Percentiles rank a stretch among this genome's conserved stretches.
Evolutionary conservation across 768 basidiomycete species (phyloP).

Genomic region (Suillus fuscotomentosus): DNA sequence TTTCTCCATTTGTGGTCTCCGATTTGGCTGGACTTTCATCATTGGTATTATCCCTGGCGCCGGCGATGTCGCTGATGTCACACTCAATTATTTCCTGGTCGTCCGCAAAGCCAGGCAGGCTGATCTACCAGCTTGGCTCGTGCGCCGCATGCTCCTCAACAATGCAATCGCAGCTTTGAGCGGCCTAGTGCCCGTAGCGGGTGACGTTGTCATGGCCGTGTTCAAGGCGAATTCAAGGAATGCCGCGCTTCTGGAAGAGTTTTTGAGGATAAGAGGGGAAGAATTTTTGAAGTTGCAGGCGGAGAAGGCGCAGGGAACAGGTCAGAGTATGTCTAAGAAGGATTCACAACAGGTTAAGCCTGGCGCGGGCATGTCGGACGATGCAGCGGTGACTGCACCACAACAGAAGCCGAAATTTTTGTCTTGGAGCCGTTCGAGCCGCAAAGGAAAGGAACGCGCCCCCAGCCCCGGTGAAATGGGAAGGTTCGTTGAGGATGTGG

Average conservation of each 20-base stretch:
- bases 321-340: conserved; percentile 24
- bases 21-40: conserved; percentile 85
- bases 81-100: conserved; percentile 74
- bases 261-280: conserved; percentile 72
- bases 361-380: conserved; percentile 46
- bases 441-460: conserved; percentile 23
- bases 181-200: conserved; percentile 69
- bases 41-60: conserved; percentile 72
- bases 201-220: conserved; percentile 72
- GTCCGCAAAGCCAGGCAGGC: conserved; percentile 73
- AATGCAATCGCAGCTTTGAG: conserved; percentile 65
- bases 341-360: conserved; percentile 50
- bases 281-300: conserved; percentile 58
- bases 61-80: conserved; percentile 62
- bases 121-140: conserved; percentile 67
- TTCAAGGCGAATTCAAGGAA: conserved; percentile 92
- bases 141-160: conserved; percentile 74
- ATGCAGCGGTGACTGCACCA: conserved; percentile 32
- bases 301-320: conserved; percentile 27
- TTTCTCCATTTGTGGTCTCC: conserved; percentile 74
- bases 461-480: conserved; percentile 27
- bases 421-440: conserved; percentile 10
- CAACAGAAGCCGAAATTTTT: conserved; percentile 6
- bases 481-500: conserved; percentile 40
- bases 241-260: conserved; percentile 83